Evolutionary conservation across 2,329 filamentous ascomycete genomes (phyloP).

Genomic region (Botrytis tulipae): DNA sequence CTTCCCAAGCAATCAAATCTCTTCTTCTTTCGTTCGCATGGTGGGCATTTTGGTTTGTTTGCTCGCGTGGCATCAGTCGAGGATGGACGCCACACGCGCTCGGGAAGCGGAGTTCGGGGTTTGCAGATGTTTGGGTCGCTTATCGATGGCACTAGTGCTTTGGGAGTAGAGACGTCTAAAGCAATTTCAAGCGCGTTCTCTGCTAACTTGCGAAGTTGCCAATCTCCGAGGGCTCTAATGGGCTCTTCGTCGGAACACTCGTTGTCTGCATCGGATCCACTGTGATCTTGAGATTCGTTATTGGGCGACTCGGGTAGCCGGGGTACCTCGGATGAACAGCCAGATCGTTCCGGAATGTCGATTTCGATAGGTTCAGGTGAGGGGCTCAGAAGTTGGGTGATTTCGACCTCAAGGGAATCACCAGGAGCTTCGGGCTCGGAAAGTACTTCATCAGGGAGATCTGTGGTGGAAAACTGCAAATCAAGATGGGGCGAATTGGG

Average conservation of each 20-base stretch:
- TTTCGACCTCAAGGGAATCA: neutral
- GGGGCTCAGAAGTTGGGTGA: neutral
- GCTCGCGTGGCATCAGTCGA: neutral
- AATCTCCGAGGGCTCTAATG: neutral
- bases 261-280: slow-evolving; percentile 18
- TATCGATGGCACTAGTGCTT: neutral
- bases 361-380: slow-evolving; percentile 1
- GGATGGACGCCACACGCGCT: slow-evolving; percentile 11
- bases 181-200: slow-evolving; percentile 17
- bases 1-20: slow-evolving; percentile 17
- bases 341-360: neutral
- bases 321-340: neutral
- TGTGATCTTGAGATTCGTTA: slow-evolving; percentile 6
- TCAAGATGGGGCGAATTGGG: neutral
- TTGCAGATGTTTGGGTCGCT: slow-evolving; percentile 4
- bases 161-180: neutral
- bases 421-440: neutral
- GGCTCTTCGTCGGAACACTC: slow-evolving; percentile 6
- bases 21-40: slow-evolving; percentile 18
- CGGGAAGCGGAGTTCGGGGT: slow-evolving; percentile 9
- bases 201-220: slow-evolving; percentile 14
- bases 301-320: neutral
- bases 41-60: slow-evolving; percentile 21
- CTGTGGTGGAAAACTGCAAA: neutral
- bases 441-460: neutral